phyloP scores from a whole-genome alignment of 176 grass and related monocot species.

The Hordeum marinum region DNA sequence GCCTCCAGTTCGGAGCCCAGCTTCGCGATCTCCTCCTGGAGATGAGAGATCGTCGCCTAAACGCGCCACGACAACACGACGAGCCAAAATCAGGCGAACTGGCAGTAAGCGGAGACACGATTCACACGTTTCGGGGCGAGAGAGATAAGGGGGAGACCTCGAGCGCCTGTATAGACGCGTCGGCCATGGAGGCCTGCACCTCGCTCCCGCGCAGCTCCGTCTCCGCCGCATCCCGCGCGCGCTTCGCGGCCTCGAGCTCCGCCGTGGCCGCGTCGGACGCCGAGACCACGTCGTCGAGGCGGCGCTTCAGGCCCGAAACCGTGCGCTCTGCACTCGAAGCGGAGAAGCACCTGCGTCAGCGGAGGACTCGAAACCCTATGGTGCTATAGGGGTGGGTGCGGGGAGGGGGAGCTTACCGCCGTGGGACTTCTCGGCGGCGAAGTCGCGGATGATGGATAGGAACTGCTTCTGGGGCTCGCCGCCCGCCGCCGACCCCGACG shows the following conservation, averaged over 20 bases:
- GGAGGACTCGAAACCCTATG: not conserved
- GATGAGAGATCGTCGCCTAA: constrained; percentile 42
- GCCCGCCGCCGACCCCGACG: constrained; percentile 14
- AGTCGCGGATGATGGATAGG: constrained; percentile 71
- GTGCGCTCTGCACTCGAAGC: constrained; percentile 37
- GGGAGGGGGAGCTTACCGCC: constrained; percentile 32
- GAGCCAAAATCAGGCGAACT: not conserved
- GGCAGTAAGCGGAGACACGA: not conserved
- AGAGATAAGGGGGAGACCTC: constrained; percentile 19
- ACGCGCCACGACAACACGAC: not conserved
- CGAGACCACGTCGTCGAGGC: constrained; percentile 34
- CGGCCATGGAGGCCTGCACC: constrained; percentile 49
- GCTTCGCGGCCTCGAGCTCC: constrained; percentile 54
- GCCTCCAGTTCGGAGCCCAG: constrained; percentile 36
- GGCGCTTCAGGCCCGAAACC: constrained; percentile 57
- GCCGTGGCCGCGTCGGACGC: constrained; percentile 32
- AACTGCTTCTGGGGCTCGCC: constrained; percentile 65
- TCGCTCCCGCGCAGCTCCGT: constrained; percentile 54
- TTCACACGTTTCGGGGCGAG: not conserved
- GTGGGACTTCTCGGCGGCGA: constrained; percentile 63
- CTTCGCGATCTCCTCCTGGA: constrained; percentile 61
- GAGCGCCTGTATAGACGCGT: constrained; percentile 41
- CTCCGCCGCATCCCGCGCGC: constrained; percentile 45
- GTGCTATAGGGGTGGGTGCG: not conserved
- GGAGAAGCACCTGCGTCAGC: not conserved